A percentile compares a stretch with the other conserved stretches of the same genome.
Evolutionary conservation across 306 rosid genomes (phyloP).

Genomic region (Aeschynomene evenia): DNA sequence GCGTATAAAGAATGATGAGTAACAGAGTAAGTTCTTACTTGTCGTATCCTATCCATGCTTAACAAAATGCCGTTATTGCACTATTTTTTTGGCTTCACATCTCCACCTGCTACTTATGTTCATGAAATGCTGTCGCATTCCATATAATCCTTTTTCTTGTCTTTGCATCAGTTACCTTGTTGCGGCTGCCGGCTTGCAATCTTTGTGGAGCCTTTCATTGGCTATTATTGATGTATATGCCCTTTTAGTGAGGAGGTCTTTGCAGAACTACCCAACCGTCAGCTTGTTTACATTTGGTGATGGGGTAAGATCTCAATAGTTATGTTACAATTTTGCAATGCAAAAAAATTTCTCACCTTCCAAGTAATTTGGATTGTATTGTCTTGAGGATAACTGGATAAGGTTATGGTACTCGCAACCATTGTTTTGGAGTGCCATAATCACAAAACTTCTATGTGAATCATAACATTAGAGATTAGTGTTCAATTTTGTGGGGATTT

Average conservation of each 20-base stretch:
- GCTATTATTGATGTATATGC: constrained; percentile 80
- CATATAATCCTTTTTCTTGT: constrained; percentile 23
- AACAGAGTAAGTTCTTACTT: too few relatives aligned
- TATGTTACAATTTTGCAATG: constrained; percentile 12
- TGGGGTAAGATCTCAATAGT: constrained; percentile 64
- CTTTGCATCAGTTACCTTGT: constrained; percentile 71
- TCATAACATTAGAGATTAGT: too few relatives aligned
- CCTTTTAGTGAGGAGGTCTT: constrained; percentile 66
- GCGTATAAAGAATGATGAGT: neutral
- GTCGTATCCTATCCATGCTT: neutral
- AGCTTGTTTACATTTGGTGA: constrained; percentile 79
- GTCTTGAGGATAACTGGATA: too few relatives aligned
- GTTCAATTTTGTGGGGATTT: too few relatives aligned
- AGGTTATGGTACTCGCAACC: too few relatives aligned
- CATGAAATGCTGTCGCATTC: neutral
- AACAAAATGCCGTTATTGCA: neutral
- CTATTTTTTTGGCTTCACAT: constrained; percentile 3
- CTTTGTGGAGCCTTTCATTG: constrained; percentile 70
- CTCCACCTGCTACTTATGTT: neutral
- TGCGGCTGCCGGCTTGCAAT: constrained; percentile 76
- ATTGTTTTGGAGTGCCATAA: too few relatives aligned
- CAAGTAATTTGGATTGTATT: neutral
- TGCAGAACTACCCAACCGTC: constrained; percentile 64
- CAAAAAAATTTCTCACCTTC: constrained; percentile 5
- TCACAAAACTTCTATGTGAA: too few relatives aligned